These are phyloP conservation scores for Xanthoconium stramineum DNA, from an alignment of 768 basidiomycete genomes.

Conservation along the genomic window DNA sequence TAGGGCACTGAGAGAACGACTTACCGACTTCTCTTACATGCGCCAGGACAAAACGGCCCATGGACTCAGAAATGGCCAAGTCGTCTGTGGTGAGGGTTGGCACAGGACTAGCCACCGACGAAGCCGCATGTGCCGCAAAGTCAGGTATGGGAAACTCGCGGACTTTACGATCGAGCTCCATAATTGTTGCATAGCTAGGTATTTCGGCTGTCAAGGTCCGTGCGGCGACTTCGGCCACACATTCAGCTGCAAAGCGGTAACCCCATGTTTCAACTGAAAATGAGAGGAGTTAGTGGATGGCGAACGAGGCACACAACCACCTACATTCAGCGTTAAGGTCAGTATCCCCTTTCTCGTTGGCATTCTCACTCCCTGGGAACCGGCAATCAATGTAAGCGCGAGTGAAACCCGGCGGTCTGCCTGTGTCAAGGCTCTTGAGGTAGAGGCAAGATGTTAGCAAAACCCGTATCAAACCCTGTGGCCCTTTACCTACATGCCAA, in stretches of 20 bases:
- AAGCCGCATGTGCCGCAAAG: constrained; percentile 36
- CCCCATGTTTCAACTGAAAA: constrained; percentile 55
- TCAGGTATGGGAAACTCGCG: constrained; percentile 61
- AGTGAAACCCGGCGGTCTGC: constrained; percentile 67
- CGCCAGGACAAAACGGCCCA: constrained; percentile 39
- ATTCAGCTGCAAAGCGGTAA: constrained; percentile 62
- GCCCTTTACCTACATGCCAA: constrained; percentile 51
- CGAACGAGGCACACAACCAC: constrained; percentile 11
- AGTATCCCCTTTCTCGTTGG: constrained; percentile 14
- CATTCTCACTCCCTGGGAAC: constrained; percentile 41
- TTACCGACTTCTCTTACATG: constrained; percentile 37
- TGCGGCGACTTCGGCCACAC: constrained; percentile 59
- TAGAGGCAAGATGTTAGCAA: constrained; percentile 8
- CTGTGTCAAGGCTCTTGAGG: constrained; percentile 60
- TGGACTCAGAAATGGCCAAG: constrained; percentile 25
- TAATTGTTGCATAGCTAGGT: constrained; percentile 60
- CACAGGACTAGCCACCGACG: constrained; percentile 30
- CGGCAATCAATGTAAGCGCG: constrained; percentile 66
- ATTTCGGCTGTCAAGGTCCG: constrained; percentile 62
- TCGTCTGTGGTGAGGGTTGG: constrained; percentile 14
- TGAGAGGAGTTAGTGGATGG: background rate
- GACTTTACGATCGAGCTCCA: constrained; percentile 67
- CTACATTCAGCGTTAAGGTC: constrained; percentile 26
- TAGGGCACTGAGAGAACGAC: constrained; percentile 9
- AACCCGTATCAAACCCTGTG: background rate